Percentiles rank a stretch among this genome's conserved stretches.
phyloP scores from a whole-genome alignment of 2,329 filamentous ascomycete genomes.

The Calonectria pteridis region DNA sequence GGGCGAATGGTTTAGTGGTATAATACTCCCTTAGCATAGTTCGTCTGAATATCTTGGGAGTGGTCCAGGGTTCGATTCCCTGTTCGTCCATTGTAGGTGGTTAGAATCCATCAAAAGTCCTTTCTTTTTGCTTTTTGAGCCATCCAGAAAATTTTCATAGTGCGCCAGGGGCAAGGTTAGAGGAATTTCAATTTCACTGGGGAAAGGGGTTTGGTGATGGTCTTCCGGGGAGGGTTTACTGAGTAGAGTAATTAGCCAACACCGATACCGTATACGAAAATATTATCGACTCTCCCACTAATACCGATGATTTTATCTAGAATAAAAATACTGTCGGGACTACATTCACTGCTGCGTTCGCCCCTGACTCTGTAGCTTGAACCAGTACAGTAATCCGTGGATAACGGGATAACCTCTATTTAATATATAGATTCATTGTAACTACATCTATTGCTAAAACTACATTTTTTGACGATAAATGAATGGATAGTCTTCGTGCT shows the following conservation, averaged over 20 bases:
- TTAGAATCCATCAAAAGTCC: neutral
- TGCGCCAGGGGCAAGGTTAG: too few relatives aligned
- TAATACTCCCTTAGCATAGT: neutral
- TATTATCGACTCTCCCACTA: too few relatives aligned
- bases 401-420: neutral
- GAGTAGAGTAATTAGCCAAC: too few relatives aligned
- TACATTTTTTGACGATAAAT: too few relatives aligned
- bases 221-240: too few relatives aligned
- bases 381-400: neutral
- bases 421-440: neutral
- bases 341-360: neutral
- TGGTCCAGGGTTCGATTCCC: neutral
- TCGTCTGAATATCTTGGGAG: neutral
- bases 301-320: too few relatives aligned
- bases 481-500: neutral
- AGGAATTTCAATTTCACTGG: too few relatives aligned
- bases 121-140: neutral
- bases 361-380: neutral
- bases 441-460: neutral
- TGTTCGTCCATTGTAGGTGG: neutral
- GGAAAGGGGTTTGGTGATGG: too few relatives aligned
- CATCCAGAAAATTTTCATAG: neutral
- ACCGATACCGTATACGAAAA: too few relatives aligned
- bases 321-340: too few relatives aligned
- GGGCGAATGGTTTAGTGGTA: neutral